A percentile compares a stretch with the other conserved stretches of the same genome.
phyloP scores from a whole-genome alignment of 2,329 filamentous ascomycete genomes.

The Aspergillus neotritici region DNA sequence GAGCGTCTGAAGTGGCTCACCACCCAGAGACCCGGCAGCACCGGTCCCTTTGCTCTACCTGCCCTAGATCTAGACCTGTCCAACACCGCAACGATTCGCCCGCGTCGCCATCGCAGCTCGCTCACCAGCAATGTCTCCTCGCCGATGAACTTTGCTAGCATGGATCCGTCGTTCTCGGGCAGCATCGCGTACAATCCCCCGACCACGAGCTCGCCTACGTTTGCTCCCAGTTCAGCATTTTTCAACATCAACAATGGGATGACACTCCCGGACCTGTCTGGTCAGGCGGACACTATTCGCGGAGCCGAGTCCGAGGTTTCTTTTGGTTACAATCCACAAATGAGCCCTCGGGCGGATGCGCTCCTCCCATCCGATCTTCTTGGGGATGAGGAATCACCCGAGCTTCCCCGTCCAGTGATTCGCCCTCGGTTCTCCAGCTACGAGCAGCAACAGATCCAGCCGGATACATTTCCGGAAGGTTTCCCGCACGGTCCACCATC shows the following conservation, averaged over 20 bases:
- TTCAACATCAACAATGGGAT: slow-evolving; percentile 61
- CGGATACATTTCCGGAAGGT: slow-evolving; percentile 31
- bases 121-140: slow-evolving; percentile 45
- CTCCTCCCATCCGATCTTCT: slow-evolving; percentile 58
- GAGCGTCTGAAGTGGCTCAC: slow-evolving; percentile 42
- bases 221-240: slow-evolving; percentile 48
- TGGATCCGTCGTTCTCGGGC: slow-evolving; percentile 37
- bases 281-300: slow-evolving; percentile 36
- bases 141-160: slow-evolving; percentile 36
- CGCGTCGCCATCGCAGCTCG: slow-evolving; percentile 44
- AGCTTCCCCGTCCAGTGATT: slow-evolving; percentile 26
- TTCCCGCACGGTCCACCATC: slow-evolving; percentile 38
- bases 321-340: slow-evolving; percentile 51
- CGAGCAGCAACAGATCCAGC: slow-evolving; percentile 23
- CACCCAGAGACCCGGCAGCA: slow-evolving; percentile 32
- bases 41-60: slow-evolving; percentile 38
- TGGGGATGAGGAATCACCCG: slow-evolving; percentile 48
- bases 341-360: slow-evolving; percentile 59
- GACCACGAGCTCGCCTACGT: slow-evolving; percentile 49
- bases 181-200: slow-evolving; percentile 45
- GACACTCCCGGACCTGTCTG: slow-evolving; percentile 45
- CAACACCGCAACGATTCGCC: slow-evolving; percentile 37
- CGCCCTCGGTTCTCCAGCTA: slow-evolving; percentile 27
- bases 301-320: slow-evolving; percentile 49
- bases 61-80: slow-evolving; percentile 39